Base-by-base conservation (phyloP, 768 basidiomycete species). In the Tulasnella sp. region DNA sequence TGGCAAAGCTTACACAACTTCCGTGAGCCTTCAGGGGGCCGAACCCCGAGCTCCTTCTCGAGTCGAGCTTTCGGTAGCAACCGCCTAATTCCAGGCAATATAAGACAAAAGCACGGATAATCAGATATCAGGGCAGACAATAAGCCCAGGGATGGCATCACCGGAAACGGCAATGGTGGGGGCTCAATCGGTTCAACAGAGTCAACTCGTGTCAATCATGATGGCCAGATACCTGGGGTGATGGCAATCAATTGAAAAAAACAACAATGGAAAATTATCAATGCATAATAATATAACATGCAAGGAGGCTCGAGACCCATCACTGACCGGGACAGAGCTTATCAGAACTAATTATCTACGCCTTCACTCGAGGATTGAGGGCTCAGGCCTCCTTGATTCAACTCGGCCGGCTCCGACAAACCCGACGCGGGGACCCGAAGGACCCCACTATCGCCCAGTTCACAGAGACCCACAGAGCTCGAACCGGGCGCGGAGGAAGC, bases 401-500 rank as follows among this genome's bases (percentile, higher is more conserved):
- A n/a, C 9, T 1, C n/a, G 1, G 50, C 18, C 20, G 6, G 18
- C 50, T 54, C 24, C 50, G 50, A 54, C 22, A 54, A 54, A 54
- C 24, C 50, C 50, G 50, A 54, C 50, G 20, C 24, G 22, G 50
- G 24, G 50, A 54, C 6, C 24, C 50, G 20, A 11, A 54, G 50
- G 22, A 2, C 50, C 50, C 24, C 20, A 54, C 6, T 5, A n/a
- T 54, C 22, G 11, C 50, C 9, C 20, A 22, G 50, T 9, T 54
- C 50, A 9, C 50, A 22, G 50, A 54, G 22, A 22, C 50, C 50
- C 24, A 22, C 50, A n/a, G 16, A 54, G 50, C 50, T 54, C 11
- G 50, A 54, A 54, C 50, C 50, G 2, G 18, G 50, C 24, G 20
- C 50, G 20, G 50, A 54, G 20, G 3, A 96, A 72, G 93, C 90